Evolutionary conservation across 2,329 filamentous ascomycete genomes (phyloP), one percentile per base, ranked within the genome.

Genomic region (Mycogone perniciosa): DNA sequence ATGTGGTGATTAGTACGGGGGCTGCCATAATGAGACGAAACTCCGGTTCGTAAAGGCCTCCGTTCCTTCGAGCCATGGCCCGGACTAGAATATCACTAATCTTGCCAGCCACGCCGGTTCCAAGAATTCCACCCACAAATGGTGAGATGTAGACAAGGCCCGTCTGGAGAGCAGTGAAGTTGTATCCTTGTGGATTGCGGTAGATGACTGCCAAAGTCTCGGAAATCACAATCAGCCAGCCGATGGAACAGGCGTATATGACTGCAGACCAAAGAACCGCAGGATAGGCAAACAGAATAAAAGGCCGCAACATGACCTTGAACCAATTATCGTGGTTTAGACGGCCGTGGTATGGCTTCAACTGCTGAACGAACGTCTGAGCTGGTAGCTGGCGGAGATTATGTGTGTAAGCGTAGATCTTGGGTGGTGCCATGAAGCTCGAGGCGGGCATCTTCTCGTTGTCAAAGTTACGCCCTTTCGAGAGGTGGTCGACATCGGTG

Each of bases 201-300:
- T 89, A 97, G 54, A 97, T 86, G 52, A 86, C 76, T 0, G 89
- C 80, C 3, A 97, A 82, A 0, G 86, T 87, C 67, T 97, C 91
- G 1, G 90, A 96, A 2, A 97, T 80, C 40, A 97, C 90, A 57
- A 97, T 96, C 30, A 97, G 77, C 93, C 92, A 97, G 35, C 92
- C 92, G 6, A 97, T 81, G 0, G 90, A 93, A 59, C 93, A 85
- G 0, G 90, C 76, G 65, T 97, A 97, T 4, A 96, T 82, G 1
- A 87, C 75, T 0, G 89, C 75, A 5, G 88, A 92, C 92, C 91
- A 97, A 7, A 96, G 77, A 1, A 97, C 87, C 0, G 88, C 81
- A 0, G 93, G 93, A 62, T 97, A 96, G 1, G 85, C 81, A 60
- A 85, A 95, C 1, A 97, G 77, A 43, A 96, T 82, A 54, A 97